These are phyloP conservation scores for Hibiscus trionum DNA, from an alignment of 345 rosid genomes.

Conservation along the genomic window DNA sequence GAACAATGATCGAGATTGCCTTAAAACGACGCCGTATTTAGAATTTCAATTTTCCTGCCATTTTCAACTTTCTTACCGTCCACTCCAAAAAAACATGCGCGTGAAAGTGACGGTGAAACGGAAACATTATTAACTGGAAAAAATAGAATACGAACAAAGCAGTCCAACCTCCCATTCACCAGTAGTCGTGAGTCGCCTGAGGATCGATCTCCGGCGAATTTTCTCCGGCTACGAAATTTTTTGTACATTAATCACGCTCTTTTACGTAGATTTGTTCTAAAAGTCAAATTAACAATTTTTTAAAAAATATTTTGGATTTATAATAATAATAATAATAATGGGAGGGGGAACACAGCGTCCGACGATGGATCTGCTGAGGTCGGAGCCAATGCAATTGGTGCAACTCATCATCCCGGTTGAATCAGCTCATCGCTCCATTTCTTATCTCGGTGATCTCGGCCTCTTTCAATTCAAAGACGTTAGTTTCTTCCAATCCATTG, in stretches of 20 bases:
- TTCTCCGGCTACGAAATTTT: background rate
- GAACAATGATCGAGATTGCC: too few species aligned
- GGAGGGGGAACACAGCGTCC: conserved; percentile 26
- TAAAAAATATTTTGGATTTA: background rate
- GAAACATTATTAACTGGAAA: background rate
- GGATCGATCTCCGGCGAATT: conserved; percentile 17
- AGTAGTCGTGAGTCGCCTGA: conserved; percentile 12
- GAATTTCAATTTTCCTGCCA: background rate
- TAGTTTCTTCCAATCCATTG: conserved; percentile 12
- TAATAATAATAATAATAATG: conserved; percentile 17
- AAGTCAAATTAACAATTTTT: background rate
- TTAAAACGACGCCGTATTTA: background rate
- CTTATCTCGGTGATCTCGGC: conserved; percentile 63
- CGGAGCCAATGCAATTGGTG: conserved; percentile 66
- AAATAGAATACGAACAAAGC: background rate
- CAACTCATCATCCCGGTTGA: conserved; percentile 64
- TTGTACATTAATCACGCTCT: background rate
- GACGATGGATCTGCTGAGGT: conserved; percentile 66
- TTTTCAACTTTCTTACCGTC: background rate
- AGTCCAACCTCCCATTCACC: background rate
- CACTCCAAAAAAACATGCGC: background rate
- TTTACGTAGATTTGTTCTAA: conserved; percentile 5
- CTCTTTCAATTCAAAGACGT: conserved; percentile 71
- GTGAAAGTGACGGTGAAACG: conserved; percentile 15
- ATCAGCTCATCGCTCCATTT: conserved; percentile 41